phyloP scores from a whole-genome alignment of 352 stramenopile genomes.

The Globisporangium yorkense region DNA sequence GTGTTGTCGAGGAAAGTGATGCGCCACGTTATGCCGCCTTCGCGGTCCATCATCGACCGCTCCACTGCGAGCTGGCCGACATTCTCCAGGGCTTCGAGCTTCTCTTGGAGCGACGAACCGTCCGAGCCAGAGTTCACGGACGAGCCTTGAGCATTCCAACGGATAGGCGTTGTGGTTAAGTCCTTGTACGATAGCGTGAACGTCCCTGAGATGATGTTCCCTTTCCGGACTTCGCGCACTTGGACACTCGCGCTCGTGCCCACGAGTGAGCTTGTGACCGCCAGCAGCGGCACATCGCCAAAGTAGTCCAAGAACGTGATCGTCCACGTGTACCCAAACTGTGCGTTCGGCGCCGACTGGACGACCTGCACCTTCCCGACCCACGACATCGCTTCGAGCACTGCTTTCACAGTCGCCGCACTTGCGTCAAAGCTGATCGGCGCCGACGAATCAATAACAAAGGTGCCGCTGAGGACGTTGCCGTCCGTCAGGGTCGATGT shows the following conservation, averaged over 20 bases:
- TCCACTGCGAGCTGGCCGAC: slow-evolving; percentile 41
- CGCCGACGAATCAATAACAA: slow-evolving; percentile 55
- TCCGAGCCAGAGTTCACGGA: slow-evolving; percentile 28
- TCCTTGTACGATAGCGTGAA: slow-evolving; percentile 56
- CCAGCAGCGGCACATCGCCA: slow-evolving; percentile 52
- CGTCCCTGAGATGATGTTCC: slow-evolving; percentile 53
- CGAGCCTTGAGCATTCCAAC: slow-evolving; percentile 39
- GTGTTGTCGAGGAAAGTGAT: slow-evolving; percentile 74
- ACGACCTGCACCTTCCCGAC: slow-evolving; percentile 56
- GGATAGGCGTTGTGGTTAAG: slow-evolving; percentile 32
- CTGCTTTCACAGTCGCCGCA: slow-evolving; percentile 32
- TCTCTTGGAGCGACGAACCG: slow-evolving; percentile 67
- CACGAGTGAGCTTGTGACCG: slow-evolving; percentile 53
- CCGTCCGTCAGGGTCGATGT: slow-evolving; percentile 64
- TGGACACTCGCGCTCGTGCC: slow-evolving; percentile 53
- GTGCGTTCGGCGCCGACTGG: slow-evolving; percentile 34
- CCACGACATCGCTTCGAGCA: slow-evolving; percentile 56
- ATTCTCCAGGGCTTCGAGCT: slow-evolving; percentile 49
- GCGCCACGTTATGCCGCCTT: slow-evolving; percentile 59
- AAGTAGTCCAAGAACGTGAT: slow-evolving; percentile 72
- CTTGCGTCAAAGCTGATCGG: slow-evolving; percentile 56
- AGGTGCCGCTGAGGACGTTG: slow-evolving; percentile 67
- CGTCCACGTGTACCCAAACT: slow-evolving; percentile 69
- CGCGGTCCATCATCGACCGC: slow-evolving; percentile 32
- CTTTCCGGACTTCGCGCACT: slow-evolving; percentile 61